Evolutionary conservation across 2,329 filamentous ascomycete genomes (phyloP), one percentile per base, ranked within the genome.

Genomic region (Monilinia polystroma): DNA sequence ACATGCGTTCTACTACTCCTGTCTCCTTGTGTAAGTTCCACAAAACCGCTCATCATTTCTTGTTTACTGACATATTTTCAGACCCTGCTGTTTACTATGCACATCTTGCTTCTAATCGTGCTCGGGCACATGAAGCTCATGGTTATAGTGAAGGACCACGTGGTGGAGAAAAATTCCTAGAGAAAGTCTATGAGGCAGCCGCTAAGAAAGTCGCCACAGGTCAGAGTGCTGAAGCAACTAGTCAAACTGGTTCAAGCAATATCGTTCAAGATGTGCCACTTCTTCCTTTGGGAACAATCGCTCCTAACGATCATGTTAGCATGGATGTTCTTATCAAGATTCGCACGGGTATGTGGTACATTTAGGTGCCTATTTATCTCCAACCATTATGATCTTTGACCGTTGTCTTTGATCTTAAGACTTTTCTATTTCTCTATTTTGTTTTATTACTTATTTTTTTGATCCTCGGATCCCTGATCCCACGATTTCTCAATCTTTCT

Each of bases 31-130:
- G 74, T 75, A 71, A 74, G 73, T 73, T 47, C 23, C 11, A 38
- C 4, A 79, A 95, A 78, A 78, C 75, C 72, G 72, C 72, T 77
- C 72, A 58, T 56, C 47, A 63, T 69, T 62, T 70, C 54, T 55
- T 66, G 57, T 53, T 62, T 68, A 68, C 54, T 63, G 32, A 63
- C 18, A 12, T 55, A 71, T 79, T 85, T 45, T 45, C 67, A 72
- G 71, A 88, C 71, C 95, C 95, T 0, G 93, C 95, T 0, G 90
- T 98, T 0, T 99, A 99, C 83, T 99, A 99, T 73, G 93, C 96
- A 0, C 95, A 99, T 78, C 79, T 99, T 70, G 93, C 93, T 45
- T 90, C 92, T 11, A 87, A 87, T 67, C 91, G 95, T 60, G 92
- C 91, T 26, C 87, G 88, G 64, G 82, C 87, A 4, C 95, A 99